Evolutionary conservation across 257 asterid species (phyloP), one percentile per base, ranked within the genome.

Genomic region (Solanum sitiens): DNA sequence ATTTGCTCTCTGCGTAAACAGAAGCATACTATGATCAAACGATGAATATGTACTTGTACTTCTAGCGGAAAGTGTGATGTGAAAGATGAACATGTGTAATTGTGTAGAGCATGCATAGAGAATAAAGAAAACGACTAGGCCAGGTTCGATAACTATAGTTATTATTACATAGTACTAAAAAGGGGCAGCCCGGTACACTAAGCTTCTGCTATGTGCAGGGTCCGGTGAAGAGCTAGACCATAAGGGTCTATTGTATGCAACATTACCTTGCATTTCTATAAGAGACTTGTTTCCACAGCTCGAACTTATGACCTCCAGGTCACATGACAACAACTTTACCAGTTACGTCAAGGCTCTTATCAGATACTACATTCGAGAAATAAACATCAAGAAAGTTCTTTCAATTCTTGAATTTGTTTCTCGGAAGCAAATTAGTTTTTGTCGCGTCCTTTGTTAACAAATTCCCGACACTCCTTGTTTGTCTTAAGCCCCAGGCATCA

Each of bases 1-100:
- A 80, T 75, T 83, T 87, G 80, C 77, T 87, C 87, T 88, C 95
- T 92, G 93, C 80, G 35, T 61, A 89, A 67, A 61, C 76, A 83
- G 87, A 42, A 87, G 27, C 14, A 32, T 56, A 59, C 56, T 42
- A 61, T 39, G 63, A 76, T 44, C 35, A 87, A 16, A 82, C 11
- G 44, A 86, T 20, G 32, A 32, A 32, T 32, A 39, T 33, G 18
- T 83, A 70, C 20, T 21, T 7, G 25, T 16, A 67, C 14, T 16
- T 70, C 61, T 14, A 65, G 40, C 37, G 16, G 16, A 37, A 37
- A 13, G 39, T 13, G 59, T 84, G 68, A 80, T 10, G 44, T 44
- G 11, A 47, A 77, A 27, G 18, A 27, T 47, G 65, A 14, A 8
- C 12, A 11, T 0, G 18, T 9, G 21, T 73, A 20, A 6, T 20